phyloP scores from a whole-genome alignment of 139 green algal genomes.

The Micromonas commoda region DNA sequence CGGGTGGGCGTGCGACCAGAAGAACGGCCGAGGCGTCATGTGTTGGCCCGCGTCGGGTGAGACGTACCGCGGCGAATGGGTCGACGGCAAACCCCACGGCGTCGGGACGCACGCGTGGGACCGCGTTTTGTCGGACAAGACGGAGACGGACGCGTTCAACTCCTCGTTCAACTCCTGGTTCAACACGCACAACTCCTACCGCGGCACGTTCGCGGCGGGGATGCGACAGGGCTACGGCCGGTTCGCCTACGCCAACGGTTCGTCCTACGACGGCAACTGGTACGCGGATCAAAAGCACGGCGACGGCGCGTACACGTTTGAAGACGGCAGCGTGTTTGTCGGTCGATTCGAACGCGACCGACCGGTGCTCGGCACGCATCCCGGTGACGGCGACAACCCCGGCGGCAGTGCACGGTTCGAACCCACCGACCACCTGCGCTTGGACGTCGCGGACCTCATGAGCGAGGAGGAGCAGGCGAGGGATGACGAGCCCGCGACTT shows the following conservation, averaged over 20 bases:
- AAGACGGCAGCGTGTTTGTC: slow-evolving; percentile 24
- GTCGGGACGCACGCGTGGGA: slow-evolving; percentile 21
- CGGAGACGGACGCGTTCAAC: no score
- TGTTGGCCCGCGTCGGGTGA: neutral
- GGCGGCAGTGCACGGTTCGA: neutral
- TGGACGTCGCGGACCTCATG: slow-evolving; percentile 26
- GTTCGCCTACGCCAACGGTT: slow-evolving; percentile 27
- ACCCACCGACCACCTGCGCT: neutral
- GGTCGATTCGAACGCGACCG: slow-evolving; percentile 12
- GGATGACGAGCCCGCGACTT: neutral
- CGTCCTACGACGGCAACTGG: slow-evolving; percentile 28
- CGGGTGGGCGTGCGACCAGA: slow-evolving; percentile 26
- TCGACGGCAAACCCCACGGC: slow-evolving; percentile 9
- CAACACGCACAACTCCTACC: slow-evolving; percentile 19
- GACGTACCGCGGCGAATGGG: slow-evolving; percentile 25
- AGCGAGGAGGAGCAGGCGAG: neutral
- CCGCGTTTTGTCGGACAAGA: neutral
- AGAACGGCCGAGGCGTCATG: slow-evolving; percentile 28
- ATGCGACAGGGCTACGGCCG: neutral
- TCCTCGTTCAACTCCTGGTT: neutral
- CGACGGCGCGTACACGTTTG: slow-evolving; percentile 18
- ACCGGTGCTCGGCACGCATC: neutral
- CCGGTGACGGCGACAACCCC: no score
- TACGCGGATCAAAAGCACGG: slow-evolving; percentile 18
- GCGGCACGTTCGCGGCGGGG: slow-evolving; percentile 11